phyloP scores from a whole-genome alignment of 108 stramenopile genomes.

The Aurantiochytrium sp. region DNA sequence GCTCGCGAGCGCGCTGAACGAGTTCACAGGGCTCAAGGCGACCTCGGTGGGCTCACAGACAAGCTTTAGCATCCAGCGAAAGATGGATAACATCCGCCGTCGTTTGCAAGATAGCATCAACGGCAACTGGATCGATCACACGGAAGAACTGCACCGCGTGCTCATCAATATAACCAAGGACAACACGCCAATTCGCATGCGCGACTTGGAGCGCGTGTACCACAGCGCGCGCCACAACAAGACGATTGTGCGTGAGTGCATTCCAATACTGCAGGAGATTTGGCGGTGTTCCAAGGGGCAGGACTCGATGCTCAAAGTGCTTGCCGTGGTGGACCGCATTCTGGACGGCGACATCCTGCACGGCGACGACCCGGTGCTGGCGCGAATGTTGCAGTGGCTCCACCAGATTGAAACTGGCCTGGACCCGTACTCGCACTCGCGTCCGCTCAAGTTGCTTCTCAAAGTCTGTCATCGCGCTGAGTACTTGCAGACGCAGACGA shows the following conservation, averaged over 20 bases:
- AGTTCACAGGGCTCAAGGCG: not conserved
- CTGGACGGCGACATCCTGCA: conserved; percentile 4
- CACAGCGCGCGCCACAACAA: not conserved
- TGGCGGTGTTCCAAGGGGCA: not conserved
- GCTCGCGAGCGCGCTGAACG: not conserved
- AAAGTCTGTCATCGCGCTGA: conserved; percentile 27
- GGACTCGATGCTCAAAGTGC: conserved; percentile 6
- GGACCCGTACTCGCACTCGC: conserved; percentile 1
- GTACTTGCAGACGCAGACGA: not conserved
- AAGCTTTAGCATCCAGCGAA: not conserved
- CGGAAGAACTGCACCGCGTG: not conserved
- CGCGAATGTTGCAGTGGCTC: not conserved
- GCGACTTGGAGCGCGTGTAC: not conserved
- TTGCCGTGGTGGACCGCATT: not conserved
- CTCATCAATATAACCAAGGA: not conserved
- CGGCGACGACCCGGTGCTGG: not conserved
- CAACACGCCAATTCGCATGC: not conserved
- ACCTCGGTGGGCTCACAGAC: not conserved
- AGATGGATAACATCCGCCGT: not conserved
- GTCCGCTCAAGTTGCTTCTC: conserved; percentile 1
- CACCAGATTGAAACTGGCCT: conserved; percentile 12
- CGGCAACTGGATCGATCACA: conserved; percentile 3
- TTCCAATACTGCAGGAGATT: not conserved
- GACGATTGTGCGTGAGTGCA: not conserved
- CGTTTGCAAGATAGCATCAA: not conserved